Conservation (phyloP, 139 green algal species). For the Choricystis sp. region DNA sequence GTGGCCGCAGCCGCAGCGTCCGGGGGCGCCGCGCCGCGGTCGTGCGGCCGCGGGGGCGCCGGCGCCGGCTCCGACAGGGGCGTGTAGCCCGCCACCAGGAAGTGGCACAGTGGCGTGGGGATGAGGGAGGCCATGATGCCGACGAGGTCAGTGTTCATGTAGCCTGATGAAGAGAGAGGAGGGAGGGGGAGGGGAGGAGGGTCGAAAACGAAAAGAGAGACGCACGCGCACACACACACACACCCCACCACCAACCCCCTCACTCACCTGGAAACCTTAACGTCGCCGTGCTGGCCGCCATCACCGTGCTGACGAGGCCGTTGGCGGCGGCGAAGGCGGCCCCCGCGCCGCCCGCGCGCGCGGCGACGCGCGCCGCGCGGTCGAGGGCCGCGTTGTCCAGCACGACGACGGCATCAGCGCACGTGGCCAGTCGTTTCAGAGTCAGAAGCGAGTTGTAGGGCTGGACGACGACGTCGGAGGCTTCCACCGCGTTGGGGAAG, state of each 20-base stretch:
- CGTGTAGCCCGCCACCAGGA: slow-evolving; percentile 43
- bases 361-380: slow-evolving; percentile 15
- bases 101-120: slow-evolving; percentile 91
- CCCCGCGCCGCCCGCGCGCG: too few relatives aligned
- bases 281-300: slow-evolving; percentile 93
- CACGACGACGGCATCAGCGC: slow-evolving; percentile 81
- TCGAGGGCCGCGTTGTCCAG: slow-evolving; percentile 81
- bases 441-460: slow-evolving; percentile 98
- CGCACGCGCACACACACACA: not conserved
- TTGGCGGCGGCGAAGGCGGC: slow-evolving; percentile 77
- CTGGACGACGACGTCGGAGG: slow-evolving; percentile 93
- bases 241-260: not conserved
- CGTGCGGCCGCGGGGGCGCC: too few relatives aligned
- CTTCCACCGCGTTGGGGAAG: slow-evolving; percentile 96
- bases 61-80: not conserved
- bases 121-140: slow-evolving; percentile 88
- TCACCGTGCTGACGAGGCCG: slow-evolving; percentile 90
- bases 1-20: too few relatives aligned
- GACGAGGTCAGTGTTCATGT: slow-evolving; percentile 99
- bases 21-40: too few relatives aligned
- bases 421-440: slow-evolving; percentile 86
- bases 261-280: slow-evolving; percentile 71
- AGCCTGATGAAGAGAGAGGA: slow-evolving; percentile 39
- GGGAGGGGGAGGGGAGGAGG: too few relatives aligned
- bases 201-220: not conserved